These are phyloP conservation scores for Purshia tridentata DNA, from an alignment of 306 rosid species.

Conservation along the genomic window DNA sequence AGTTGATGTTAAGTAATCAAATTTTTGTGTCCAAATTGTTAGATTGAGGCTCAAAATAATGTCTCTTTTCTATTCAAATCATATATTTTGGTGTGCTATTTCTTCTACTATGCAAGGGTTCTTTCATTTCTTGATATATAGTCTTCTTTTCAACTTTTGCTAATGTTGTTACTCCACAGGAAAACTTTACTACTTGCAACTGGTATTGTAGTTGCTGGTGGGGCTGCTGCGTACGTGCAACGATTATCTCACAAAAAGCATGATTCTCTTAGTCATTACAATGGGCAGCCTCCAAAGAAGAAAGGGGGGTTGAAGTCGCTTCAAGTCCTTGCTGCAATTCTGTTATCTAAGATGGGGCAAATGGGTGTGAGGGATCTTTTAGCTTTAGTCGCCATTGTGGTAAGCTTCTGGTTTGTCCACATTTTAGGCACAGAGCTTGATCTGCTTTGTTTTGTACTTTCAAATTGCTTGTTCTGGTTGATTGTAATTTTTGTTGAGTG, in stretches of 20 bases:
- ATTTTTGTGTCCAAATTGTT: not conserved
- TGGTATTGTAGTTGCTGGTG: constrained; percentile 79
- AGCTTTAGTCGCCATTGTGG: constrained; percentile 69
- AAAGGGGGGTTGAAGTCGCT: constrained; percentile 69
- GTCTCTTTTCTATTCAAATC: not conserved
- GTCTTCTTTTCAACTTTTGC: not conserved
- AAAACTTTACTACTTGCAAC: constrained; percentile 83
- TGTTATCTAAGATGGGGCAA: constrained; percentile 68
- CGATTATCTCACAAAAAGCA: constrained; percentile 46
- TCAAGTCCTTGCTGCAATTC: constrained; percentile 75
- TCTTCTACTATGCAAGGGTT: not conserved
- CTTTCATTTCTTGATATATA: not conserved
- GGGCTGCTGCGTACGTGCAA: constrained; percentile 77
- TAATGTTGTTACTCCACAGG: constrained; percentile 40
- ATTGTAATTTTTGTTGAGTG: not conserved
- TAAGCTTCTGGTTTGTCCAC: constrained; percentile 37
- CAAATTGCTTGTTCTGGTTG: not conserved
- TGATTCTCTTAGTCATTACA: constrained; percentile 41
- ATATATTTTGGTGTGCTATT: not conserved
- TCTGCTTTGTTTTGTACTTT: not conserved
- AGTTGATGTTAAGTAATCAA: not conserved
- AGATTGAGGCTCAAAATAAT: not conserved
- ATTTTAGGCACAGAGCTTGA: not conserved
- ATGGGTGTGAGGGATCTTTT: constrained; percentile 70
- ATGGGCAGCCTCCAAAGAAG: constrained; percentile 52